Conservation (phyloP, 148 eudicot genomes). For the Heliosperma pusillum region DNA sequence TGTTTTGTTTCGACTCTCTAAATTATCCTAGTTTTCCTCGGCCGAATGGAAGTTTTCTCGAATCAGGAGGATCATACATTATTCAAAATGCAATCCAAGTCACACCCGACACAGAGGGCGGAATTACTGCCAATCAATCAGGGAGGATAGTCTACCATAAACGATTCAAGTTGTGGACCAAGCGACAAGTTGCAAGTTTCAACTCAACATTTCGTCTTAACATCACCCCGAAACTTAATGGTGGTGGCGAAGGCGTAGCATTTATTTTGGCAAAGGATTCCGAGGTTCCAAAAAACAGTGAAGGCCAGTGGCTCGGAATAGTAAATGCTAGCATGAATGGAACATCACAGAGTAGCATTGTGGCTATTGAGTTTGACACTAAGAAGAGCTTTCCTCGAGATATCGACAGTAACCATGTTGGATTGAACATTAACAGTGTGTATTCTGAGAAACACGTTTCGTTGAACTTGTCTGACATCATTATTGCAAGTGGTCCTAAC, state of each 20-base stretch:
- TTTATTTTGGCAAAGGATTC: slow-evolving; percentile 24
- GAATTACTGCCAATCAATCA: slow-evolving; percentile 5
- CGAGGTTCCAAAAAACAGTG: slow-evolving; percentile 25
- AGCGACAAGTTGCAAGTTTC: slow-evolving; percentile 22
- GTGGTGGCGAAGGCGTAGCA: slow-evolving; percentile 33
- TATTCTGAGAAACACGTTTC: slow-evolving; percentile 17
- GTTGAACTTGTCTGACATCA: slow-evolving; percentile 19
- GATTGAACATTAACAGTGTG: slow-evolving; percentile 33
- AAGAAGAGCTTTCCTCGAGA: slow-evolving; percentile 36
- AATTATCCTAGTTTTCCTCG: slow-evolving; percentile 15
- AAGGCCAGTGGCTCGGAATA: slow-evolving; percentile 31
- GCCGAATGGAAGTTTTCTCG: background rate
- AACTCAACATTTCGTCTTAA: slow-evolving; percentile 36
- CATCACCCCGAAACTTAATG: slow-evolving; percentile 10
- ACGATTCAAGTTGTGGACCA: slow-evolving; percentile 22
- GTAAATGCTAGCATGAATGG: slow-evolving; percentile 31
- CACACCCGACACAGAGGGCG: slow-evolving; percentile 21
- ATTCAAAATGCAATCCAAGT: slow-evolving; percentile 30
- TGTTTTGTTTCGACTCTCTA: slow-evolving; percentile 1
- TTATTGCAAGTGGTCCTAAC: slow-evolving; percentile 20
- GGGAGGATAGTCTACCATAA: slow-evolving; percentile 26
- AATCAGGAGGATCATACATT: slow-evolving; percentile 5
- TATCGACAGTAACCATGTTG: slow-evolving; percentile 38
- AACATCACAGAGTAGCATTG: slow-evolving; percentile 13
- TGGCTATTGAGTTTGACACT: slow-evolving; percentile 43